Percentiles rank a stretch among this genome's conserved stretches.
Evolutionary conservation across 164 flowering plant genomes (phyloP).

Genomic region (Vitis amurensis): DNA sequence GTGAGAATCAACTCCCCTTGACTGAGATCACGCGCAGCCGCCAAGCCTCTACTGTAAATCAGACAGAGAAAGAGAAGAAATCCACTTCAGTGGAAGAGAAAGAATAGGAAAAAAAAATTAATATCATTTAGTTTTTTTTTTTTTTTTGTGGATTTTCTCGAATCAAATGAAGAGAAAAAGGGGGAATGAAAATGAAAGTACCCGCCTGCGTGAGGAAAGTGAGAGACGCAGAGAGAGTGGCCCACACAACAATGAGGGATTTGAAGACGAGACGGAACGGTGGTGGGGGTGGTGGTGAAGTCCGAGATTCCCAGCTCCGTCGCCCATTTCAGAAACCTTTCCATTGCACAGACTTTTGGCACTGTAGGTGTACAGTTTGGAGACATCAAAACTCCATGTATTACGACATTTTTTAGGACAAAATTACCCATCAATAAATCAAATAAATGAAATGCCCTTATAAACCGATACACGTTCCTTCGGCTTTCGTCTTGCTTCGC

Average conservation of each 20-base stretch:
- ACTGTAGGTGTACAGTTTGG: too few species aligned
- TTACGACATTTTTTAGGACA: too few species aligned
- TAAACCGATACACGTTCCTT: too few species aligned
- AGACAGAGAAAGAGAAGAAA: background rate
- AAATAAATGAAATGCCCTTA: too few species aligned
- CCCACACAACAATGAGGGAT: conserved; percentile 51
- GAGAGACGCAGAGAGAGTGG: conserved; percentile 55
- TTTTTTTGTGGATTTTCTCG: background rate
- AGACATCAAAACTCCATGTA: too few species aligned
- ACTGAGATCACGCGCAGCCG: conserved; percentile 55
- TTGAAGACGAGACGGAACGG: background rate
- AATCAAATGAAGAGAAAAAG: conserved; percentile 1
- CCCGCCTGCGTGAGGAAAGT: conserved; percentile 83
- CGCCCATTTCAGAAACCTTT: conserved; percentile 67
- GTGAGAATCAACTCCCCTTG: conserved; percentile 68
- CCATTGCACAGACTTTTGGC: conserved; percentile 12
- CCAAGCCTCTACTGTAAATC: conserved; percentile 71
- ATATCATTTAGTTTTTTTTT: background rate
- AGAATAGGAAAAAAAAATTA: background rate
- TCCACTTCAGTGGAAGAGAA: background rate
- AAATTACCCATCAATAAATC: too few species aligned
- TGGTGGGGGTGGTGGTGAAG: conserved; percentile 14
- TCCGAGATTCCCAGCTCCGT: conserved; percentile 66
- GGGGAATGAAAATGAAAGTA: conserved; percentile 9
- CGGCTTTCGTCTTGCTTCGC: too few species aligned